Percentiles rank a stretch among this genome's conserved stretches.
phyloP scores from a whole-genome alignment of 192 early-diverging fungal genomes.

The Dispira parvispora region DNA sequence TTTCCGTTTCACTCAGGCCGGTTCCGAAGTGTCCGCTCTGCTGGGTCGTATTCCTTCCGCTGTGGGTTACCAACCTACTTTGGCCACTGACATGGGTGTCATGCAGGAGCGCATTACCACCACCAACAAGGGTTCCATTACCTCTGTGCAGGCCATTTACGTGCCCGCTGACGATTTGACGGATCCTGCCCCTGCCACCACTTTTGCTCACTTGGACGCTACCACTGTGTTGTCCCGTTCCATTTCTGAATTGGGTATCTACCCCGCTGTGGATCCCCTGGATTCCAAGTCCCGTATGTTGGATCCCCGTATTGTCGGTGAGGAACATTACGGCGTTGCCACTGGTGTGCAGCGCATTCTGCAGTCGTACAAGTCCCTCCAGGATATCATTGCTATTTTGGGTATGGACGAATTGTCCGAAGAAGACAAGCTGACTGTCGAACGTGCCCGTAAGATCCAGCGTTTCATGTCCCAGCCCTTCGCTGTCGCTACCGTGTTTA shows the following conservation, averaged over 20 bases:
- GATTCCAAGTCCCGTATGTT: constrained; percentile 98
- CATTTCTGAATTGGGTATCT: constrained; percentile 99
- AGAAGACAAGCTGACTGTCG: constrained; percentile 95
- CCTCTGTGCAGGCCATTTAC: constrained; percentile 95
- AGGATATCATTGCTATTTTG: constrained; percentile 99
- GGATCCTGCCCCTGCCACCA: constrained; percentile 97
- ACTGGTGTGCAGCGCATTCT: constrained; percentile 89
- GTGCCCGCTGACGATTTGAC: constrained; percentile 99
- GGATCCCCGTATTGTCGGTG: constrained; percentile 91
- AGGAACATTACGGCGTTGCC: constrained; percentile 88
- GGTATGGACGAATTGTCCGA: constrained; percentile 99
- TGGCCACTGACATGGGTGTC: constrained; percentile 96
- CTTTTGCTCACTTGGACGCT: constrained; percentile 98
- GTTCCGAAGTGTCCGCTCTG: constrained; percentile 98
- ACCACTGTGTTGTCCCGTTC: constrained; percentile 97
- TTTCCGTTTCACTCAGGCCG: constrained; percentile 99
- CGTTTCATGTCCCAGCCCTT: constrained; percentile 98
- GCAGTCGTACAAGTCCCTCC: constrained; percentile 97
- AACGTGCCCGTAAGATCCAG: constrained; percentile 99
- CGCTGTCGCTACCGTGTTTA: constrained; percentile 91
- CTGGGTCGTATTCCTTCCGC: constrained; percentile 98
- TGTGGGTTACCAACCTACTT: constrained; percentile 99
- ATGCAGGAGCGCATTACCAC: constrained; percentile 99
- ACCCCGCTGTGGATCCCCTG: constrained; percentile 96
- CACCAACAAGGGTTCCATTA: constrained; percentile 99